These are phyloP conservation scores for Coniophora puteana DNA, from an alignment of 1,284 basidiomycete species.

Conservation along the genomic window DNA sequence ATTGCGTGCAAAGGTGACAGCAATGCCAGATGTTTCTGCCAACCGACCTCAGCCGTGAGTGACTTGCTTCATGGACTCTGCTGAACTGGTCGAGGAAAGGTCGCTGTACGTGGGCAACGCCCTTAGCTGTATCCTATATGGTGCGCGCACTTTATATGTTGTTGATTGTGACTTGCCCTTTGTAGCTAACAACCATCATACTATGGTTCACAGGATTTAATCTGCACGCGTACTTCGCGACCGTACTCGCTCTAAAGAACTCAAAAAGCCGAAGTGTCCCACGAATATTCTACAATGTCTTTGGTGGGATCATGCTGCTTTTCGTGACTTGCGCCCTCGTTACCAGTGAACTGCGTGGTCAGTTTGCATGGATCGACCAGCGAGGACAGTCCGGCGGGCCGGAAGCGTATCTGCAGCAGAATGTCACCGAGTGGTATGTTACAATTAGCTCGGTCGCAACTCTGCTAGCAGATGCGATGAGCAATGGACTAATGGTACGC, in stretches of 20 bases:
- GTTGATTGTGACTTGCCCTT: no score
- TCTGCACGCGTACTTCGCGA: no score
- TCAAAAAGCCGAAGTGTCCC: no score
- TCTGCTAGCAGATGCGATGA: not conserved
- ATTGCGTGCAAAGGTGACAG: no score
- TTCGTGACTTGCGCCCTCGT: not conserved
- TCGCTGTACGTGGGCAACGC: not conserved
- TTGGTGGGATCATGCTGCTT: not conserved
- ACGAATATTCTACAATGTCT: not conserved
- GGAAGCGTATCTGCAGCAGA: not conserved
- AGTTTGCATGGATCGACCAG: not conserved
- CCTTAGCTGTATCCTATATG: not conserved
- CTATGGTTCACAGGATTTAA: no score
- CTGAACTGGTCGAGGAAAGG: not conserved
- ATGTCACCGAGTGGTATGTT: not conserved
- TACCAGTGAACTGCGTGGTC: not conserved
- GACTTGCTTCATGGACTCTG: no score
- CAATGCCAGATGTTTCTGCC: no score
- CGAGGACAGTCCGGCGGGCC: not conserved
- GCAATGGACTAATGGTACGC: slow-evolving; percentile 1
- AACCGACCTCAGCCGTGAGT: no score
- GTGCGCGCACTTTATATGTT: no score
- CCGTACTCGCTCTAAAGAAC: no score
- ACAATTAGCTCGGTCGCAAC: not conserved
- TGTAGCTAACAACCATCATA: no score